phyloP scores from a whole-genome alignment of 768 basidiomycete genomes.

The Heimioporus sp. region DNA sequence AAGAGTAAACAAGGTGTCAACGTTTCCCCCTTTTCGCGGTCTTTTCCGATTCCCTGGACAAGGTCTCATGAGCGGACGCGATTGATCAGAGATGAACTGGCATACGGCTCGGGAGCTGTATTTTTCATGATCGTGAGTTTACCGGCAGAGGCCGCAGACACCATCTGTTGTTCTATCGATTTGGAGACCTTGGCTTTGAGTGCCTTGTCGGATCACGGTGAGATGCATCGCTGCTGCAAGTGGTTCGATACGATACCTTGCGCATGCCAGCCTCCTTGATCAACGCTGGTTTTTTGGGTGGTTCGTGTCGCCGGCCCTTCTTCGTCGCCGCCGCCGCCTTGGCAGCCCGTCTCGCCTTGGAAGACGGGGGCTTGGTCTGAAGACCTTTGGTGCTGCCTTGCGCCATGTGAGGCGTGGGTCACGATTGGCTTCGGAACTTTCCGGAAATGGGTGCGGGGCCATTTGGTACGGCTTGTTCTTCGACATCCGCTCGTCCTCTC shows the following conservation, averaged over 20 bases:
- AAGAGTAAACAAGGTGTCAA: slow-evolving; percentile 9
- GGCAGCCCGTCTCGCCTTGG: slow-evolving; percentile 50
- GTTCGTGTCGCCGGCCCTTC: slow-evolving; percentile 74
- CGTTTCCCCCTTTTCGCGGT: slow-evolving; percentile 13
- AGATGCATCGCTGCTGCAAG: neutral
- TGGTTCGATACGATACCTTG: slow-evolving; percentile 45
- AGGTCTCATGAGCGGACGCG: neutral
- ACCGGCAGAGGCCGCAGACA: slow-evolving; percentile 82
- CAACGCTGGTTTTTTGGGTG: slow-evolving; percentile 76
- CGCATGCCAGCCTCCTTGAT: slow-evolving; percentile 78
- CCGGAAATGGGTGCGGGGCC: slow-evolving; percentile 16
- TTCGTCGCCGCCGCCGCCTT: slow-evolving; percentile 71
- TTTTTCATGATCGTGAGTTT: slow-evolving; percentile 93
- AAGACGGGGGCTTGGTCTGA: slow-evolving; percentile 47
- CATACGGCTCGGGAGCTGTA: slow-evolving; percentile 33
- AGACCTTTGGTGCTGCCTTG: slow-evolving; percentile 89
- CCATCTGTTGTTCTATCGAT: slow-evolving; percentile 91
- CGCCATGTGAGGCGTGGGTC: slow-evolving; percentile 43
- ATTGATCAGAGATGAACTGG: neutral
- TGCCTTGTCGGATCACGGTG: slow-evolving; percentile 42
- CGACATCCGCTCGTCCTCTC: slow-evolving; percentile 6
- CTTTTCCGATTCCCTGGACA: slow-evolving; percentile 20
- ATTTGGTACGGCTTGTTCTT: neutral
- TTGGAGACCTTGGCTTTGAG: slow-evolving; percentile 89
- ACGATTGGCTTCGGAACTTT: slow-evolving; percentile 18